phyloP scores from a whole-genome alignment of 2,329 filamentous ascomycete genomes.

The Neophaeococcomyces mojaviensis region DNA sequence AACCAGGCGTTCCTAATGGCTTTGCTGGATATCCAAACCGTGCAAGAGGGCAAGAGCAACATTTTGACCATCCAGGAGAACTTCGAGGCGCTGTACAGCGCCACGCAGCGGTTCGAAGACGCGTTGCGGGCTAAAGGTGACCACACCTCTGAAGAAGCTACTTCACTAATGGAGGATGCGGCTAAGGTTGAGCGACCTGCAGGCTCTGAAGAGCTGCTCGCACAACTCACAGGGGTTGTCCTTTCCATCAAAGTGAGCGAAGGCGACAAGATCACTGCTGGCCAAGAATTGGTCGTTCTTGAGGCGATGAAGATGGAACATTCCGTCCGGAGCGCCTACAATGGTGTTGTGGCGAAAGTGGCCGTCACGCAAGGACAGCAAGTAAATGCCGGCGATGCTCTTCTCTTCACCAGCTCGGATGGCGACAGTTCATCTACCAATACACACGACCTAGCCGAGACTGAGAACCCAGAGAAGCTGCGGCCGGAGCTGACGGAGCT shows the following conservation, averaged over 20 bases:
- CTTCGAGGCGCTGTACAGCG: conserved; percentile 13
- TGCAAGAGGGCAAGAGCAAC: conserved; percentile 15
- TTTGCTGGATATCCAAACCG: conserved; percentile 12
- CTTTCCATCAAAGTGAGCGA: conserved; percentile 15
- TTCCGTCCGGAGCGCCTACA: conserved; percentile 15
- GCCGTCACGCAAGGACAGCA: conserved; percentile 17
- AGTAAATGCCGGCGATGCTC: conserved; percentile 15
- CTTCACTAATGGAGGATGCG: conserved; percentile 8
- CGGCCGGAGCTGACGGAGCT: conserved; percentile 17
- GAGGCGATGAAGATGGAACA: conserved; percentile 19
- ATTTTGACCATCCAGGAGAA: conserved; percentile 18
- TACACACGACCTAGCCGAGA: conserved; percentile 11
- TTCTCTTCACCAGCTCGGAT: conserved; percentile 14
- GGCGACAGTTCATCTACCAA: conserved; percentile 13
- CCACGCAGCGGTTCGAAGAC: conserved; percentile 17
- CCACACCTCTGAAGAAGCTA: conserved; percentile 10
- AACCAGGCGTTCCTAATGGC: conserved; percentile 31
- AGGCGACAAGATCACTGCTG: conserved; percentile 17
- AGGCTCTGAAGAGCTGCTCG: conserved; percentile 15
- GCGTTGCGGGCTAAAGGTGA: conserved; percentile 11
- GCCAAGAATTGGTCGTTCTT: conserved; percentile 17
- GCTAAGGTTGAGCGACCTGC: conserved; percentile 16
- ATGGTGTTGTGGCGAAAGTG: conserved; percentile 15
- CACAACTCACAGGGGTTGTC: conserved; percentile 14
- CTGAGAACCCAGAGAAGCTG: conserved; percentile 14